Conservation (phyloP, 331 rosid species). For the Acacia concinna region DNA sequence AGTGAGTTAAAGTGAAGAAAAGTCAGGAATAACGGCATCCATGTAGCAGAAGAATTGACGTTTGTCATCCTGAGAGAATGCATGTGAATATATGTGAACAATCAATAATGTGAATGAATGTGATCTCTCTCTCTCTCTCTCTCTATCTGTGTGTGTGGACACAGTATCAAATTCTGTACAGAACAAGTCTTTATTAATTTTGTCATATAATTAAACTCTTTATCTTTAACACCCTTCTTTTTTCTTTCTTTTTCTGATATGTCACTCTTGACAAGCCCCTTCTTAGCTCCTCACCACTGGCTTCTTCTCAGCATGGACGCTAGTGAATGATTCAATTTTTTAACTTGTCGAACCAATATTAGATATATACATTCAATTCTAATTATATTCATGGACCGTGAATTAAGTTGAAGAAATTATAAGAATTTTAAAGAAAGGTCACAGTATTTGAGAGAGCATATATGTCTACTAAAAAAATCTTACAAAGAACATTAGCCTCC, state of each 20-base stretch:
- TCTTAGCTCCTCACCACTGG: constrained; percentile 34
- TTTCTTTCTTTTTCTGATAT: constrained; percentile 10
- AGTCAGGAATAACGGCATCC: constrained; percentile 35
- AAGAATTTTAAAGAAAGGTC: not conserved
- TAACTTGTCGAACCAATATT: not conserved
- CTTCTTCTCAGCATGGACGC: not conserved
- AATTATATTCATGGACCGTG: too few relatives aligned
- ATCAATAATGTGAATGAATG: not conserved
- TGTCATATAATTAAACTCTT: not conserved
- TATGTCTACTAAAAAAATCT: not conserved
- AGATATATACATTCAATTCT: not conserved
- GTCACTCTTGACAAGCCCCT: constrained; percentile 36
- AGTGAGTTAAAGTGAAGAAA: not conserved
- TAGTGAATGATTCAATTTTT: not conserved
- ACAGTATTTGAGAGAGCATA: not conserved
- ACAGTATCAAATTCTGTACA: constrained; percentile 43
- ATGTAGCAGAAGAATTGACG: constrained; percentile 36
- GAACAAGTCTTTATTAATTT: not conserved
- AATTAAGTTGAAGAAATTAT: not conserved
- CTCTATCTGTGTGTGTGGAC: constrained; percentile 31
- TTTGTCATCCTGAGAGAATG: constrained; percentile 20
- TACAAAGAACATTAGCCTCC: not conserved
- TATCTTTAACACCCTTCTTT: not conserved
- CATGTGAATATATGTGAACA: not conserved
- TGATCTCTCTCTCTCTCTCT: constrained; percentile 19